Percentiles rank a stretch among this genome's conserved stretches.
phyloP scores from a whole-genome alignment of 2,329 filamentous ascomycete genomes.

The Xylariomycetidae sp. region DNA sequence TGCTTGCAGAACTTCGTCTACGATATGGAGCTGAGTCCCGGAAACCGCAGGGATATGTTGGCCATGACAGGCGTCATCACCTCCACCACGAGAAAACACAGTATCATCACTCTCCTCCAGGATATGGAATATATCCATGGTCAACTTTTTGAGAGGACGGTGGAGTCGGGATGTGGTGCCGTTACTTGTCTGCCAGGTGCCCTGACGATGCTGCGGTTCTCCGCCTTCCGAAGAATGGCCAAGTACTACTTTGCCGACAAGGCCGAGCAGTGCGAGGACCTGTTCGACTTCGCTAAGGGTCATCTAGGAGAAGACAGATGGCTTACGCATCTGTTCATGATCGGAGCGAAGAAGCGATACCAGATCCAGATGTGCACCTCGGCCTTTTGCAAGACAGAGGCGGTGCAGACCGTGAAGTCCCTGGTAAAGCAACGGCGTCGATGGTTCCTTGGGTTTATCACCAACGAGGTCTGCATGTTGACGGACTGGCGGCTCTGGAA shows the following conservation, averaged over 20 bases:
- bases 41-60: slow-evolving; percentile 86
- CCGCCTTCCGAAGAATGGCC: slow-evolving; percentile 92
- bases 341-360: slow-evolving; percentile 84
- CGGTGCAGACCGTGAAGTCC: slow-evolving; percentile 79
- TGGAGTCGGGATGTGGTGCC: slow-evolving; percentile 88
- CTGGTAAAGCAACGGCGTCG: slow-evolving; percentile 89
- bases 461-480: slow-evolving; percentile 97
- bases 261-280: slow-evolving; percentile 87
- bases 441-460: slow-evolving; percentile 97
- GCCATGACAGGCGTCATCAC: slow-evolving; percentile 98
- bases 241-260: slow-evolving; percentile 99
- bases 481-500: slow-evolving; percentile 90
- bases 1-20: slow-evolving; percentile 98
- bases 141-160: slow-evolving; percentile 90
- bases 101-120: slow-evolving; percentile 84
- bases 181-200: slow-evolving; percentile 94
- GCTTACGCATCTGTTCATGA: slow-evolving; percentile 98
- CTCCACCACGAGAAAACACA: slow-evolving; percentile 82
- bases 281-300: slow-evolving; percentile 95
- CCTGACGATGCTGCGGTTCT: slow-evolving; percentile 92
- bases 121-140: slow-evolving; percentile 99
- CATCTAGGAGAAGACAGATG: slow-evolving; percentile 93
- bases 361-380: slow-evolving; percentile 98
- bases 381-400: slow-evolving; percentile 97
- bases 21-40: slow-evolving; percentile 95